Evolutionary conservation across 2,329 filamentous ascomycete species (phyloP).

Genomic region (Hypoxylon rubiginosum): DNA sequence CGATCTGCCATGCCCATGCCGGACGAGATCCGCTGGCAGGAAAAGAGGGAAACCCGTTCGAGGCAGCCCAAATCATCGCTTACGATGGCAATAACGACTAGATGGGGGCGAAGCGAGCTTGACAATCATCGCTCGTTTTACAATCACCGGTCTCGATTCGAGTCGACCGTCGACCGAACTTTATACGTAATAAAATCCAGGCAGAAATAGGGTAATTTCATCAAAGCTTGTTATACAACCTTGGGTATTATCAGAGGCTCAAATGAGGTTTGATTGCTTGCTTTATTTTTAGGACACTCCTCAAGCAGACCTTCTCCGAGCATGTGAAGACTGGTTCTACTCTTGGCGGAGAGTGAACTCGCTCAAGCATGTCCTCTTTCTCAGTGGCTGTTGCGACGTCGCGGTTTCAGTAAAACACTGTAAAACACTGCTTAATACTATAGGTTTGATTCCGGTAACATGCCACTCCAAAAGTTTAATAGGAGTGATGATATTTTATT

Average conservation of each 20-base stretch:
- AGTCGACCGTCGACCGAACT: neutral
- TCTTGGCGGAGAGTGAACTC: neutral
- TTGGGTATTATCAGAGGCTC: neutral
- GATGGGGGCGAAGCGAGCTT: constrained; percentile 11
- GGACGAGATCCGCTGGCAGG: constrained; percentile 2
- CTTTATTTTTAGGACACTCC: neutral
- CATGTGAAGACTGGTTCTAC: neutral
- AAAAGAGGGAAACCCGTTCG: constrained; percentile 15
- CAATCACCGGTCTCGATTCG: neutral
- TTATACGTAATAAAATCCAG: constrained; percentile 27
- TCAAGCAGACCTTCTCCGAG: neutral
- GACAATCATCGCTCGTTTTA: constrained; percentile 12
- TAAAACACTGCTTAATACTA: neutral
- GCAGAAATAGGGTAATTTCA: constrained; percentile 1
- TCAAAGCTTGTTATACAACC: neutral
- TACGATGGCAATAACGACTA: constrained; percentile 18
- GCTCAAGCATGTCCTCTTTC: neutral
- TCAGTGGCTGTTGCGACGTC: neutral
- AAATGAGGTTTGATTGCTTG: neutral
- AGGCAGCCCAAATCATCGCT: constrained; percentile 32
- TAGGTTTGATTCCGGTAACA: neutral
- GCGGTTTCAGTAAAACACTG: no score
- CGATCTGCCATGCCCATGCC: constrained; percentile 21
- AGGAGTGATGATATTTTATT: no score
- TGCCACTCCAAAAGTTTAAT: no score